A percentile compares a stretch with the other conserved stretches of the same genome.
Conservation (phyloP, 495 filamentous ascomycete species). For the Glonium stellatum region DNA sequence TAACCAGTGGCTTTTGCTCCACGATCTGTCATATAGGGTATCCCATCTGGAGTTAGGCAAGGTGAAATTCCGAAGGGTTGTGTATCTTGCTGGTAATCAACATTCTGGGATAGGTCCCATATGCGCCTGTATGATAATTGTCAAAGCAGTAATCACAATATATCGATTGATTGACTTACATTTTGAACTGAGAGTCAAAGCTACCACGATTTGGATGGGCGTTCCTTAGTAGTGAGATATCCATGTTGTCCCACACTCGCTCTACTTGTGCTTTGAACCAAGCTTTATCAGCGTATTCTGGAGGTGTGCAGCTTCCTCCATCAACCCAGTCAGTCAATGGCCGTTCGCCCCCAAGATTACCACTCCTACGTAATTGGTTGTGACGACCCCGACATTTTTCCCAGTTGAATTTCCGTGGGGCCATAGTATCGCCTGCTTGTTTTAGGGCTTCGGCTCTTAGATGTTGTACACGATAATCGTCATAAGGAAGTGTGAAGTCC, state of each 20-base stretch:
- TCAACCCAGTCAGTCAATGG: conserved; percentile 53
- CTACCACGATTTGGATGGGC: not conserved
- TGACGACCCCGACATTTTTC: conserved; percentile 14
- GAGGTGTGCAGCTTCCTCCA: conserved; percentile 42
- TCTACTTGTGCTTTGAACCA: conserved; percentile 45
- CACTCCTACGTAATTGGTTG: not conserved
- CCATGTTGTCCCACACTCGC: conserved; percentile 60
- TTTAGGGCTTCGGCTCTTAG: conserved; percentile 35
- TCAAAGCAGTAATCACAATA: conserved; percentile 31
- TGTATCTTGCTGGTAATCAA: conserved; percentile 51
- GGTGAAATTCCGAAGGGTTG: conserved; percentile 52
- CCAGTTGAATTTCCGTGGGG: conserved; percentile 23
- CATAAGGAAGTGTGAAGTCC: conserved; percentile 52
- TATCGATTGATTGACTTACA: conserved; percentile 46
- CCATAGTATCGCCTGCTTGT: not conserved
- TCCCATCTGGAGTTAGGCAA: conserved; percentile 66
- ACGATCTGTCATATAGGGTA: conserved; percentile 55
- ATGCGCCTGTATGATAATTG: conserved; percentile 37
- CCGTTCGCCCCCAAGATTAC: conserved; percentile 45
- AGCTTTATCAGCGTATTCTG: conserved; percentile 49
- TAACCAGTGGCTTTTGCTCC: conserved; percentile 57
- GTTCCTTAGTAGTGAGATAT: conserved; percentile 52
- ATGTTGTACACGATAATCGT: conserved; percentile 51
- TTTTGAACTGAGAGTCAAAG: conserved; percentile 38
- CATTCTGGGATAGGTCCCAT: conserved; percentile 70